These are phyloP conservation scores for Mycena haematopus DNA, from an alignment of 768 basidiomycete species.

Conservation along the genomic window DNA sequence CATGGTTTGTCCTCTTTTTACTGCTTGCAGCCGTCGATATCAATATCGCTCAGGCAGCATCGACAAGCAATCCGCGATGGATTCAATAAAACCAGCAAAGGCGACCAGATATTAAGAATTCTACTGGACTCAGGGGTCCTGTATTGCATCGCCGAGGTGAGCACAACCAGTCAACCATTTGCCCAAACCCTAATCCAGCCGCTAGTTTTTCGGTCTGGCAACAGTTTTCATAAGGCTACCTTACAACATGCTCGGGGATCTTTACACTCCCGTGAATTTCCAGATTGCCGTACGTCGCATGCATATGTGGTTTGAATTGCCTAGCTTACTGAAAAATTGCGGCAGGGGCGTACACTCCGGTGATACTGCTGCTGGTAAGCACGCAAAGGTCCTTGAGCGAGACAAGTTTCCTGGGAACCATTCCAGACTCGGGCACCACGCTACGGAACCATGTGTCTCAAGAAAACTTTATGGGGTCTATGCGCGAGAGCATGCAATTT, in stretches of 20 bases:
- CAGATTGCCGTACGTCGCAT: conserved; percentile 15
- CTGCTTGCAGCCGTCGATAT: not conserved
- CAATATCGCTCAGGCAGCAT: conserved; percentile 15
- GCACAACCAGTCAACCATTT: not conserved
- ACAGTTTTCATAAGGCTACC: conserved; percentile 2
- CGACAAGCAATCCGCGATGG: conserved; percentile 12
- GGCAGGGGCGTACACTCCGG: conserved; percentile 22
- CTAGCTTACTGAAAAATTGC: not conserved
- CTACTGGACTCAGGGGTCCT: conserved; percentile 21
- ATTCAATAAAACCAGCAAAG: conserved; percentile 13
- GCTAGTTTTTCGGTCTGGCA: not conserved
- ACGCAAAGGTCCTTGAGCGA: conserved; percentile 17
- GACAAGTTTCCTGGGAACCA: conserved; percentile 16
- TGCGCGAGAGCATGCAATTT: not conserved
- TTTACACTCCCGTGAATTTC: conserved; percentile 4
- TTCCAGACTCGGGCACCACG: not conserved
- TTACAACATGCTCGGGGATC: conserved; percentile 7
- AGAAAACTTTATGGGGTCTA: not conserved
- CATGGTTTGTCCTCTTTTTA: conserved; percentile 12
- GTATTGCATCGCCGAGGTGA: conserved; percentile 10
- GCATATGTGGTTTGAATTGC: not conserved
- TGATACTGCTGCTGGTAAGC: conserved; percentile 20
- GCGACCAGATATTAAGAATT: conserved; percentile 13
- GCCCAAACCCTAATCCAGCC: not conserved
- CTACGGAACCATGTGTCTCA: not conserved